phyloP scores from a whole-genome alignment of 306 rosid genomes.

The Cucurbita moschata region DNA sequence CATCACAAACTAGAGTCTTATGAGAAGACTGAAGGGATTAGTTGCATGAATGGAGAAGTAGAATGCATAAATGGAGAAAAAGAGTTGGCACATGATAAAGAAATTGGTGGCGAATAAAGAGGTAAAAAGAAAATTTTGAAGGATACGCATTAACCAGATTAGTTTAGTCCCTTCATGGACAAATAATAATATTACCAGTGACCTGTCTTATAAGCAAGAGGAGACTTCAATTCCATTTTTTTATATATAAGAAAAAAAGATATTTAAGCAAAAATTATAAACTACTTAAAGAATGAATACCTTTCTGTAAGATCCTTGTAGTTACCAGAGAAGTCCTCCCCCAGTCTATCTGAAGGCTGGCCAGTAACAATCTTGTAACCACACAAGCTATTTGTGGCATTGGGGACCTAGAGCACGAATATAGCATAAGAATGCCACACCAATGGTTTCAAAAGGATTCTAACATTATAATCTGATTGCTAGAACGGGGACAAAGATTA shows the following conservation, averaged over 20 bases:
- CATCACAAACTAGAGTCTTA: neutral
- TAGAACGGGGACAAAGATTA: neutral
- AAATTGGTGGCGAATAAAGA: neutral
- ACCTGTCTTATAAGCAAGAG: neutral
- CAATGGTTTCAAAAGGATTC: neutral
- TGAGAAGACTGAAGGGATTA: neutral
- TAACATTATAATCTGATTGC: neutral
- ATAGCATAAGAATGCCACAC: slow-evolving; percentile 1
- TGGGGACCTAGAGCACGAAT: slow-evolving; percentile 59
- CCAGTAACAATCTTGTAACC: slow-evolving; percentile 97
- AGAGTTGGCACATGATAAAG: neutral
- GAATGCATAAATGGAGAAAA: neutral
- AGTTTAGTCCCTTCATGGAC: neutral
- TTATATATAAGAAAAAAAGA: neutral
- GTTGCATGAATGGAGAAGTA: neutral
- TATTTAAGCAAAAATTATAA: slow-evolving; percentile 2
- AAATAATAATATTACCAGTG: neutral
- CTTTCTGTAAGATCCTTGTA: slow-evolving; percentile 76
- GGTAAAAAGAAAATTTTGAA: neutral
- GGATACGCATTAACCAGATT: neutral
- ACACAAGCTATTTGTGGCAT: slow-evolving; percentile 93
- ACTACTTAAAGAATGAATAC: slow-evolving; percentile 20
- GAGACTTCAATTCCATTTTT: neutral
- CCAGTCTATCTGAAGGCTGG: slow-evolving; percentile 98
- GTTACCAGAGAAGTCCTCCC: slow-evolving; percentile 81